Base-by-base conservation (phyloP, 2,329 filamentous ascomycete species). In the Aspergillus hiratsukae region DNA sequence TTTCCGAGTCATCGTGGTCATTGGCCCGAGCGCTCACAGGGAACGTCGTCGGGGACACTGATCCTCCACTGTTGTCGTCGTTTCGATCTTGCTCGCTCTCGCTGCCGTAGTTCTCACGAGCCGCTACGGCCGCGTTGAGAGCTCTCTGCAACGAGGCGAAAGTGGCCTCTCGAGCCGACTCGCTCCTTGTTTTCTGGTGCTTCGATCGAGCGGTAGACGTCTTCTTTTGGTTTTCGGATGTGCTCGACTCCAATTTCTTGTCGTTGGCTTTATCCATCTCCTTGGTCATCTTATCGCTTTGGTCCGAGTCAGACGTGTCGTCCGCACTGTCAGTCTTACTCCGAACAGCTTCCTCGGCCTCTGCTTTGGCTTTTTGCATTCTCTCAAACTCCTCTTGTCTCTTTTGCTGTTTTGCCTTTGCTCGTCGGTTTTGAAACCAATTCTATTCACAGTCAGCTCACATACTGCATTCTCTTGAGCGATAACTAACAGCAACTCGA, bases 381-480 rank as follows among this genome's bases (percentile, higher is more conserved):
- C 71, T 73, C 63, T 79, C 76, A 54, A 75, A 79, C 64, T 80
- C 78, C 63, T 77, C 76, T 61, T 79, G 77, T 55, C 76, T 71
- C 60, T 74, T 79, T 63, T 80, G 77, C 61, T 80, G 78, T 63
- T 80, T 80, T 51, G 78, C 78, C 62, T 81, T 80, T 55, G 78
- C 78, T 49, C 78, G 75, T 58, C 78, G 74, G 61, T 80, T 81
- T 61, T 81, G 78, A 63, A 80, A 81, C 78, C 78, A 81, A 59
- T 81, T 80, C 78, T 80, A 58, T 45, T 57, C 19, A 19, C 31
- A 52, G 58, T 57, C 60, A 61, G 59, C 48, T 21, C 65, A 49
- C 35, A 46, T 6, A n/a, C 49, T 56, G 58, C 45, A 51, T 40
- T 8, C 21, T 40, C 4, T 41, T 29, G 35, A 46, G 35, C 11